A percentile compares a stretch with the other conserved stretches of the same genome.
Conservation (phyloP, 148 eudicot genomes). For the Oxyria digyna region DNA sequence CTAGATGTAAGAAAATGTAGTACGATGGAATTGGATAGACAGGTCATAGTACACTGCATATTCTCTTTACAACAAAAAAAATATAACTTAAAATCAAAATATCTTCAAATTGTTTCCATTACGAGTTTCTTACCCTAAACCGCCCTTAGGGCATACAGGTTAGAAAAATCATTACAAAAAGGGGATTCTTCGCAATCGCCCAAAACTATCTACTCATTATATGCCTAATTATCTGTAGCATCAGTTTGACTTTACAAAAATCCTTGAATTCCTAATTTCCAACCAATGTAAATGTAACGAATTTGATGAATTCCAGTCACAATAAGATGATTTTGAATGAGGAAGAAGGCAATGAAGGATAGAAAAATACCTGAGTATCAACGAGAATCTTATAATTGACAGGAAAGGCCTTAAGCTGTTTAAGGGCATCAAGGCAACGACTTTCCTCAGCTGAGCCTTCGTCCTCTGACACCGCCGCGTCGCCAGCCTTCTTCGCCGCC, state of each 20-base stretch:
- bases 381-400: slow-evolving; percentile 61
- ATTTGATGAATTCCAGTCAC: not conserved
- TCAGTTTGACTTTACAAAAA: not conserved
- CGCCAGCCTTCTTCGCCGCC: slow-evolving; percentile 58
- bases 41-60: too few relatives aligned
- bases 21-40: too few relatives aligned
- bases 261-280: not conserved
- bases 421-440: slow-evolving; percentile 55
- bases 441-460: slow-evolving; percentile 31
- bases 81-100: too few relatives aligned
- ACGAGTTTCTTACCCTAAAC: too few relatives aligned
- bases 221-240: not conserved
- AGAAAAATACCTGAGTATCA: slow-evolving; percentile 43
- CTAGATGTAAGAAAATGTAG: too few relatives aligned
- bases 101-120: too few relatives aligned
- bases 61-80: too few relatives aligned
- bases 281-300: not conserved
- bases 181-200: too few relatives aligned
- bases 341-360: not conserved
- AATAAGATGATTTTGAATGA: not conserved
- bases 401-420: slow-evolving; percentile 43
- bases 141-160: too few relatives aligned
- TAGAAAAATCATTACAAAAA: too few relatives aligned
- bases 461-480: slow-evolving; percentile 27
- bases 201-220: too few relatives aligned